Conservation (phyloP, 2,329 filamentous ascomycete species). For the Orbilia blumenaviensis region DNA sequence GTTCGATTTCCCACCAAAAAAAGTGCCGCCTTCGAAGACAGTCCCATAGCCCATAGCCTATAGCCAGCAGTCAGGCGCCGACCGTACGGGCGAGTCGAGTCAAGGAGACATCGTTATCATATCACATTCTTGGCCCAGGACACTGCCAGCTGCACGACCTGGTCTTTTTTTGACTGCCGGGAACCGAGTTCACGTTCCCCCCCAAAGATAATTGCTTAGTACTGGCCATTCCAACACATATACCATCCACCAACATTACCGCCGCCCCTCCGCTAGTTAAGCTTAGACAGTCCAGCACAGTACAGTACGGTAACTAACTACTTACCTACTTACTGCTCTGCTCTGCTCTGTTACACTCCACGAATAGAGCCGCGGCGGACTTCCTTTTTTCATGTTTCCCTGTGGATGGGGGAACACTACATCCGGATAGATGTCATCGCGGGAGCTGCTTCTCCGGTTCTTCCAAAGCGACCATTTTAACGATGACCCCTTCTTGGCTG, state of each 20-base stretch:
- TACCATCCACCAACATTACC: constrained; percentile 24
- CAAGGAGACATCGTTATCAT: constrained; percentile 8
- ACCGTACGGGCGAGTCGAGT: background rate
- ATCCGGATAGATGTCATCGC: constrained; percentile 68
- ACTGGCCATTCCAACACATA: constrained; percentile 51
- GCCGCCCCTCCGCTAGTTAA: constrained; percentile 46
- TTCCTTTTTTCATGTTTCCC: constrained; percentile 43
- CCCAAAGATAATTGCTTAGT: too few relatives aligned
- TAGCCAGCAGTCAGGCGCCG: background rate
- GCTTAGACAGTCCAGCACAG: too few relatives aligned
- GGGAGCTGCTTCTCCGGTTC: constrained; percentile 88
- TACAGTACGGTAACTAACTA: too few relatives aligned
- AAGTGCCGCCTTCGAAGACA: constrained; percentile 12
- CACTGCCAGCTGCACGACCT: background rate
- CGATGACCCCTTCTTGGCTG: constrained; percentile 85
- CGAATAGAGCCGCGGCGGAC: constrained; percentile 47
- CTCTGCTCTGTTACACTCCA: constrained; percentile 18
- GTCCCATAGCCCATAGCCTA: background rate
- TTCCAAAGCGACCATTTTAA: constrained; percentile 95
- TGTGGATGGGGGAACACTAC: constrained; percentile 46
- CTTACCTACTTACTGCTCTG: too few relatives aligned
- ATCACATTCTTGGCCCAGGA: constrained; percentile 39
- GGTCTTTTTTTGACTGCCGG: too few relatives aligned
- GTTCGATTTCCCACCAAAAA: background rate
- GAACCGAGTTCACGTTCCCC: too few relatives aligned